Evolutionary conservation across 129 eudicot species (phyloP), one percentile per base, ranked within the genome.

Genomic region (Arctium minus): DNA sequence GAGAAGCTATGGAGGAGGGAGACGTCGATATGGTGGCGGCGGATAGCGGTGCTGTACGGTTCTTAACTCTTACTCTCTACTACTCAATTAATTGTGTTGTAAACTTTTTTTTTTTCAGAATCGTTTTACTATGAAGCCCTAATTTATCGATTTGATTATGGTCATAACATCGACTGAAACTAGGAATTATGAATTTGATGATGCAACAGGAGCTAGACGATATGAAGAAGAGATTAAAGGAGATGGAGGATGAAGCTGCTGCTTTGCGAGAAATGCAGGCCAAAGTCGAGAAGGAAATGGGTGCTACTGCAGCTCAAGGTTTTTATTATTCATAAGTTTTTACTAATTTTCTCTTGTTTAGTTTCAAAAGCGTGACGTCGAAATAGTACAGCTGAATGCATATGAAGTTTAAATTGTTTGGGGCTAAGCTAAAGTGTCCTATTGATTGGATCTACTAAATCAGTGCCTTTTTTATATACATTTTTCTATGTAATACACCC

Each of bases 221-320:
- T 12, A 87, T 89, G 91, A 89, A 86, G 88, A 85, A 89, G 86
- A 85, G 91, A 68, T 62, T 87, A 79, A 87, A 89, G 82, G 91
- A 89, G 85, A 89, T 89, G 90, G 90, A 89, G 80, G 91, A 89
- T 27, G 93, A 89, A 72, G 90, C 93, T 3, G 89, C 91, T 11
- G 91, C 93, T 53, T 90, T 89, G 31, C 84, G 89, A 27, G 93
- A 89, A 70, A 89, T 89, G 93, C 93, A 89, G 87, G 89, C 88
- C 36, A 89, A 89, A 78, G 91, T 87, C 67, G 90, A 89, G 87
- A 88, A 89, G 77, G 93, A 89, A 17, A 89, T 89, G 90, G 89
- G 91, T 35, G 85, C 87, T 67, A 82, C 83, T 72, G 84, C 35
- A 67, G 8, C 78, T 82, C 93, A 87, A 87, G 90, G 89, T 89